These are phyloP conservation scores for Fusarium sp. DNA, from an alignment of 2,329 filamentous ascomycete species.

Conservation along the genomic window DNA sequence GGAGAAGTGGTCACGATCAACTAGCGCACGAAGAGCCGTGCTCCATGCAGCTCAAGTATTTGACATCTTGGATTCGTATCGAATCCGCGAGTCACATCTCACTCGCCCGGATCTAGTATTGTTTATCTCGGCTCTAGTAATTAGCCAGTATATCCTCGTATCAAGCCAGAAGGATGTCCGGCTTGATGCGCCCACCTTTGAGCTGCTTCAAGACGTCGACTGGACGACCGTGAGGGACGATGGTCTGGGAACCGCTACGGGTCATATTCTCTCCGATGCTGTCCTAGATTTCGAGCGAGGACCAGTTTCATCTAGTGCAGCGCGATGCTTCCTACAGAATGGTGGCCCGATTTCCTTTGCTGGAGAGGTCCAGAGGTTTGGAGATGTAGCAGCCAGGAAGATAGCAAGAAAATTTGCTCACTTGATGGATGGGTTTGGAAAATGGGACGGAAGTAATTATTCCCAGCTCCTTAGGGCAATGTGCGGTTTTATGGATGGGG, in stretches of 20 bases:
- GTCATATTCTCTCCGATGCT: background rate
- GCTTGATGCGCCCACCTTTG: background rate
- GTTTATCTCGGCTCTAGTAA: conserved; percentile 26
- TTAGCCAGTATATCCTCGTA: conserved; percentile 22
- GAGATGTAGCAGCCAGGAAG: conserved; percentile 8
- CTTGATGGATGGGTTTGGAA: conserved; percentile 25
- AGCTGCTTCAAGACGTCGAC: conserved; percentile 11
- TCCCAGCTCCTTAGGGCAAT: conserved; percentile 17
- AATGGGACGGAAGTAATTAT: conserved; percentile 21
- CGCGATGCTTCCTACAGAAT: background rate
- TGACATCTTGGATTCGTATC: conserved; percentile 17
- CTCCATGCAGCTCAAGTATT: conserved; percentile 28
- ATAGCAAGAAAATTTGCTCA: conserved; percentile 28
- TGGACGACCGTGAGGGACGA: conserved; percentile 4
- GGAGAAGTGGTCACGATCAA: conserved; percentile 17
- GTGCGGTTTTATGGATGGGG: conserved; percentile 5
- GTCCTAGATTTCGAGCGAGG: background rate
- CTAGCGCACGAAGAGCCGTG: conserved; percentile 17
- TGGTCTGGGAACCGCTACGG: background rate
- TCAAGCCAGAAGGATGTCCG: background rate
- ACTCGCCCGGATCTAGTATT: conserved; percentile 24
- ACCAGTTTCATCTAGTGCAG: background rate
- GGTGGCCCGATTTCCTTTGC: conserved; percentile 10
- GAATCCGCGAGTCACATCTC: conserved; percentile 22
- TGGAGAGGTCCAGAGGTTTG: conserved; percentile 5